Conservation (phyloP, 352 stramenopile species). For the Globisporangium parvum region DNA sequence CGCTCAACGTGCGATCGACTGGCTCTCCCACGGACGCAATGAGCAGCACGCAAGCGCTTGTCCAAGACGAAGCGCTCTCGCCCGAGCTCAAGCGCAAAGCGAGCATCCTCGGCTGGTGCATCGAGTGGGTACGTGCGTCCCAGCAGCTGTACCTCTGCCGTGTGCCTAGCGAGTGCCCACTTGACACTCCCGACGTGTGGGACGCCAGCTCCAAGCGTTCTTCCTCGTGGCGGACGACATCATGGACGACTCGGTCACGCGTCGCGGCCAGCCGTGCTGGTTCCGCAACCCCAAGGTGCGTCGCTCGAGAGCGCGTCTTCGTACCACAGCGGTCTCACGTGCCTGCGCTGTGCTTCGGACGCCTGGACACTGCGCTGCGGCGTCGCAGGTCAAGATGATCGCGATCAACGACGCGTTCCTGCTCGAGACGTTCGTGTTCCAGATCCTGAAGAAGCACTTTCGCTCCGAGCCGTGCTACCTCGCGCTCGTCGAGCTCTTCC, state of each 20-base stretch:
- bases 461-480: conserved; percentile 83
- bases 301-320: no score
- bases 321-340: no score
- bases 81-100: conserved; percentile 76
- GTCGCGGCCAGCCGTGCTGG: conserved; percentile 96
- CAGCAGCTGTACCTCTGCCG: no score
- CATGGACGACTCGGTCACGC: conserved; percentile 96
- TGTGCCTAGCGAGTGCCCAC: no score
- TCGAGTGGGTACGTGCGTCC: conserved; percentile 95
- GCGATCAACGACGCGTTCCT: conserved; percentile 97
- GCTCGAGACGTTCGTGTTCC: conserved; percentile 91
- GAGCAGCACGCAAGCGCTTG: conserved; percentile 55
- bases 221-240: conserved; percentile 99
- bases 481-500: conserved; percentile 95
- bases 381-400: conserved; percentile 81
- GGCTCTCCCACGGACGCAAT: background rate
- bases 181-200: no score
- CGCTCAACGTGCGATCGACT: no score
- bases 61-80: conserved; percentile 37
- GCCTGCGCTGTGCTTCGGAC: no score
- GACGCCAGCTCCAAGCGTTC: conserved; percentile 97
- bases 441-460: conserved; percentile 88
- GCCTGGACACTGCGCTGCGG: no score
- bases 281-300: conserved; percentile 81
- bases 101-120: conserved; percentile 96